Percentiles rank a stretch among this genome's conserved stretches.
Evolutionary conservation across 116 monocot species (phyloP).

Genomic region (Papilionanthe hybrid): DNA sequence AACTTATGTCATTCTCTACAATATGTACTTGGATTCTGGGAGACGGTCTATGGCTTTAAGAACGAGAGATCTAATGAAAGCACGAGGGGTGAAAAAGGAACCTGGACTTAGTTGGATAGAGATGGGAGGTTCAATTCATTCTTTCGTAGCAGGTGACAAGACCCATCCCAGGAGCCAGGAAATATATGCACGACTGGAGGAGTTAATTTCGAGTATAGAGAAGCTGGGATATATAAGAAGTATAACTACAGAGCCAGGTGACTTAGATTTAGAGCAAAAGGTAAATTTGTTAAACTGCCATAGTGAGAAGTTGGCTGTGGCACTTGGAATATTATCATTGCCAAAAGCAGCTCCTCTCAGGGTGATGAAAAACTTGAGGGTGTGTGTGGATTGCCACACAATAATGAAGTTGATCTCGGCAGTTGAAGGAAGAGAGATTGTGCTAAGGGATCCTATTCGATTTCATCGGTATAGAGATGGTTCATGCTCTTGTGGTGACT

Average conservation of each 20-base stretch:
- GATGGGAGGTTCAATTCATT: conserved; percentile 28
- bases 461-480: conserved; percentile 55
- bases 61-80: conserved; percentile 48
- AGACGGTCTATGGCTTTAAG: conserved; percentile 30
- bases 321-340: conserved; percentile 42
- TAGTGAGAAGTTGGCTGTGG: conserved; percentile 57
- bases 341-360: conserved; percentile 41
- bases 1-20: conserved; percentile 36
- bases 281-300: conserved; percentile 35
- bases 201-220: conserved; percentile 28
- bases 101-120: conserved; percentile 41
- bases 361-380: conserved; percentile 63
- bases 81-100: conserved; percentile 35
- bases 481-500: conserved; percentile 60
- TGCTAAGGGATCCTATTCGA: conserved; percentile 45
- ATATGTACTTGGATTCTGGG: conserved; percentile 36
- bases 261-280: not conserved
- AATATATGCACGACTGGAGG: conserved; percentile 24
- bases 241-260: conserved; percentile 7
- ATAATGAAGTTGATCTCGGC: conserved; percentile 49
- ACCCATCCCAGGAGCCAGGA: conserved; percentile 12
- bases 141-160: conserved; percentile 24
- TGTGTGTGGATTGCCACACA: conserved; percentile 50
- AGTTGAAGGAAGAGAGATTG: conserved; percentile 49
- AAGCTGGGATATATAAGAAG: conserved; percentile 7